Conservation (phyloP, 2,329 filamentous ascomycete genomes). For the Hyphodiscus sp. region DNA sequence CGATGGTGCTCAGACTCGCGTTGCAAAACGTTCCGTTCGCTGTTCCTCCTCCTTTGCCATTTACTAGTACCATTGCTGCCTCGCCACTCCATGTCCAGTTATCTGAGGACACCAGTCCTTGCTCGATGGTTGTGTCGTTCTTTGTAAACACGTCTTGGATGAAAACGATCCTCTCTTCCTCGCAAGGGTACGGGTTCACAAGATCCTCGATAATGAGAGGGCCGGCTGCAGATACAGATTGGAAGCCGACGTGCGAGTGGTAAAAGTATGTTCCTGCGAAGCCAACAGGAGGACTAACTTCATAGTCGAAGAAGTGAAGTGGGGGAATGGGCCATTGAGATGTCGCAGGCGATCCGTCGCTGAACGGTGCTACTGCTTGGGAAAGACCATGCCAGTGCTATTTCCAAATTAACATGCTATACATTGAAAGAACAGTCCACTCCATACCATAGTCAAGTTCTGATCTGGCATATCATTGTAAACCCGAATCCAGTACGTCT, state of each 20-base stretch:
- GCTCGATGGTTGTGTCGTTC: conserved; percentile 44
- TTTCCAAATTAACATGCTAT: conserved; percentile 1
- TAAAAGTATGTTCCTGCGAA: conserved; percentile 50
- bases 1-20: conserved; percentile 41
- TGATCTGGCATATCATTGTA: conserved; percentile 43
- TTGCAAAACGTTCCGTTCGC: conserved; percentile 29
- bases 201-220: conserved; percentile 41
- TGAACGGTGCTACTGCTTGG: conserved; percentile 42
- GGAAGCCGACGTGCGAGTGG: conserved; percentile 48
- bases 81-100: conserved; percentile 54
- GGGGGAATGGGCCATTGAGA: conserved; percentile 50
- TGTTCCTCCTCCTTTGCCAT: conserved; percentile 45
- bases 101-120: conserved; percentile 39
- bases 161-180: conserved; percentile 36
- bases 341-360: conserved; percentile 43
- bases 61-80: conserved; percentile 48
- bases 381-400: conserved; percentile 52
- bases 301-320: conserved; percentile 48
- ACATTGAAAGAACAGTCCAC: neutral
- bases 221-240: conserved; percentile 41
- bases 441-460: conserved; percentile 44
- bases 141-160: conserved; percentile 56
- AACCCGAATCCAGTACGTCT: conserved; percentile 45
- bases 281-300: conserved; percentile 37
- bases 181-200: conserved; percentile 47